phyloP scores from a whole-genome alignment of 148 eudicot genomes.

The Rhododendron griersonianum region DNA sequence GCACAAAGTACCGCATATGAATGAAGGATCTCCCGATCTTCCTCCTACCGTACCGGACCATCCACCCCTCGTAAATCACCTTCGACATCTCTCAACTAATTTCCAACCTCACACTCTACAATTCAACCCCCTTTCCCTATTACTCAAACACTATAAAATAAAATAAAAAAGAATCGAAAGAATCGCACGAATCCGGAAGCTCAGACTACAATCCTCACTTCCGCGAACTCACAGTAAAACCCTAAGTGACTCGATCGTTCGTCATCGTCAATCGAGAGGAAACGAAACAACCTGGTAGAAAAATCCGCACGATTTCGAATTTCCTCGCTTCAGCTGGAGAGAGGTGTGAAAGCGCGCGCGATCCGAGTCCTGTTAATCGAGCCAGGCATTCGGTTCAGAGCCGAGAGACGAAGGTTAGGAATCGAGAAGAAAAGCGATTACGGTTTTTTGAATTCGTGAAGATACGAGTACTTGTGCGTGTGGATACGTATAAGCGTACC shows the following conservation, averaged over 20 bases:
- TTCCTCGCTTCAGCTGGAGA: not conserved
- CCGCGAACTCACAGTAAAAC: constrained; percentile 6
- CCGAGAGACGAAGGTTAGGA: not conserved
- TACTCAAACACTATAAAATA: not conserved
- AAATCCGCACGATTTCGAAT: not conserved
- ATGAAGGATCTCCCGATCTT: constrained; percentile 93
- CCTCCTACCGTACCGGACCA: constrained; percentile 95
- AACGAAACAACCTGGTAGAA: not conserved
- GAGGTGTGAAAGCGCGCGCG: not conserved
- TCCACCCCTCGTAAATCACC: constrained; percentile 97
- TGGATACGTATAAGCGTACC: not conserved
- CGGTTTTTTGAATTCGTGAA: not conserved
- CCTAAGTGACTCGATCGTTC: constrained; percentile 5
- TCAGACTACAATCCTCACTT: constrained; percentile 7
- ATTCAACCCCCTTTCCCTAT: constrained; percentile 1
- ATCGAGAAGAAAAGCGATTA: not conserved
- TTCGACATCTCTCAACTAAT: constrained; percentile 33
- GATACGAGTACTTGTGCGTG: not conserved
- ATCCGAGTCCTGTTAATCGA: not conserved
- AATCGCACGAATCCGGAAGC: constrained; percentile 17
- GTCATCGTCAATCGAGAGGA: not conserved
- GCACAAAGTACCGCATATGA: constrained; percentile 95
- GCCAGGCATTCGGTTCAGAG: not conserved
- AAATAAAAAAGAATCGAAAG: not conserved
- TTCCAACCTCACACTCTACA: constrained; percentile 9